Conservation (phyloP, 1,284 basidiomycete genomes). For the Ceratobasidium theobromae region DNA sequence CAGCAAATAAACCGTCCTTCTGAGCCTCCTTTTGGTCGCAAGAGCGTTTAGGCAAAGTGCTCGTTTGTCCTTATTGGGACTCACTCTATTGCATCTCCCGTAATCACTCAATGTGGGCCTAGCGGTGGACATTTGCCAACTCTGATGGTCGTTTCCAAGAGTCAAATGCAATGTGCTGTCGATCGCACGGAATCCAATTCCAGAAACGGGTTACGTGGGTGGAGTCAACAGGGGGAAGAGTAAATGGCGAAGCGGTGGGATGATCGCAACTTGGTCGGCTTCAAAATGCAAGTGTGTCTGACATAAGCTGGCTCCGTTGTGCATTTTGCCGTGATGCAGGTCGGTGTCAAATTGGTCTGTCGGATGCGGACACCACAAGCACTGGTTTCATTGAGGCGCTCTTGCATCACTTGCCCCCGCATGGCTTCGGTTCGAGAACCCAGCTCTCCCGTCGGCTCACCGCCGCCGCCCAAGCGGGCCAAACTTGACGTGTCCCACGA, state of each 20-base stretch:
- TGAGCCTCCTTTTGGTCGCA: constrained; percentile 17
- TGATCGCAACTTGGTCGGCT: not conserved
- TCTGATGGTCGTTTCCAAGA: not conserved
- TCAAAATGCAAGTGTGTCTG: not conserved
- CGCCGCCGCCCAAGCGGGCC: constrained; percentile 13
- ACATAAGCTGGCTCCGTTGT: not conserved
- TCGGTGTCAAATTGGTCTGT: constrained; percentile 14
- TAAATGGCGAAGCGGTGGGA: not conserved
- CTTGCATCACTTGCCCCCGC: not conserved
- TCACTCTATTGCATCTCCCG: constrained; percentile 17
- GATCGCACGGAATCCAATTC: too few relatives aligned
- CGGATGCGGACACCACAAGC: not conserved
- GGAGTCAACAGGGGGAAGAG: not conserved
- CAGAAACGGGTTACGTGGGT: not conserved
- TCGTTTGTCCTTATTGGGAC: constrained; percentile 1
- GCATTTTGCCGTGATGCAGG: not conserved
- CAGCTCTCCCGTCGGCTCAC: not conserved
- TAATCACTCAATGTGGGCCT: constrained; percentile 18
- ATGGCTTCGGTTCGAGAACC: constrained; percentile 17
- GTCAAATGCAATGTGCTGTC: too few relatives aligned
- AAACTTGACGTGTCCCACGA: constrained; percentile 7
- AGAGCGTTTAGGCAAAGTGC: not conserved
- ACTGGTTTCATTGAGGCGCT: not conserved
- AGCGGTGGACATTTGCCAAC: not conserved
- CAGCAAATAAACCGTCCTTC: constrained; percentile 28